A percentile compares a stretch with the other conserved stretches of the same genome.
phyloP scores from a whole-genome alignment of 768 basidiomycete genomes.

The Favolaschia claudopus region DNA sequence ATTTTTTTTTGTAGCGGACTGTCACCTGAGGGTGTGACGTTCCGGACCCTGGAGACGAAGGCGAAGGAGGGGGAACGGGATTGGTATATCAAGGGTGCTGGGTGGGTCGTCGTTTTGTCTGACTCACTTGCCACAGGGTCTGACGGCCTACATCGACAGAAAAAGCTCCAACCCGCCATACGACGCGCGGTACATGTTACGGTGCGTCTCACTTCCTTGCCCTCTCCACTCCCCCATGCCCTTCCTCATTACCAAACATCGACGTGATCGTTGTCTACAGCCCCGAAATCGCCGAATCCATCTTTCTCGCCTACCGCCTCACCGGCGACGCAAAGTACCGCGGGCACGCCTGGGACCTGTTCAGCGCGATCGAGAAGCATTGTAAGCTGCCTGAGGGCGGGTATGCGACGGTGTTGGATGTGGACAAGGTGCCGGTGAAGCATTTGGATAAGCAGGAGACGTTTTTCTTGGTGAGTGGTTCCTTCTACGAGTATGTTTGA shows the following conservation, averaged over 20 bases:
- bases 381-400: slow-evolving; percentile 82
- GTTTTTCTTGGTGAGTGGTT: slow-evolving; percentile 77
- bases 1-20: slow-evolving; percentile 63
- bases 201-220: slow-evolving; percentile 50
- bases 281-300: slow-evolving; percentile 63
- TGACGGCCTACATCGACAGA: slow-evolving; percentile 37
- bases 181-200: slow-evolving; percentile 92
- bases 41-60: slow-evolving; percentile 62
- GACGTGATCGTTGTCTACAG: no score
- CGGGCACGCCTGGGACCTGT: slow-evolving; percentile 86
- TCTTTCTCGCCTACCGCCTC: slow-evolving; percentile 88
- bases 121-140: not conserved
- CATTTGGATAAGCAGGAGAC: slow-evolving; percentile 95
- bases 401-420: slow-evolving; percentile 84
- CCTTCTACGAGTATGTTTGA: no score
- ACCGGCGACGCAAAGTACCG: slow-evolving; percentile 87
- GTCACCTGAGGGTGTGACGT: slow-evolving; percentile 89
- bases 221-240: no score
- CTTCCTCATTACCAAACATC: no score
- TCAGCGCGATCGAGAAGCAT: slow-evolving; percentile 86
- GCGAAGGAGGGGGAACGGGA: slow-evolving; percentile 56
- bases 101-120: slow-evolving; percentile 46
- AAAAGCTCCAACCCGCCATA: slow-evolving; percentile 55
- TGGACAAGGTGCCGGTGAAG: slow-evolving; percentile 74
- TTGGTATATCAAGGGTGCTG: slow-evolving; percentile 91